These are phyloP conservation scores for Fusarium mundagurra DNA, from an alignment of 2,329 filamentous ascomycete genomes.

Conservation along the genomic window DNA sequence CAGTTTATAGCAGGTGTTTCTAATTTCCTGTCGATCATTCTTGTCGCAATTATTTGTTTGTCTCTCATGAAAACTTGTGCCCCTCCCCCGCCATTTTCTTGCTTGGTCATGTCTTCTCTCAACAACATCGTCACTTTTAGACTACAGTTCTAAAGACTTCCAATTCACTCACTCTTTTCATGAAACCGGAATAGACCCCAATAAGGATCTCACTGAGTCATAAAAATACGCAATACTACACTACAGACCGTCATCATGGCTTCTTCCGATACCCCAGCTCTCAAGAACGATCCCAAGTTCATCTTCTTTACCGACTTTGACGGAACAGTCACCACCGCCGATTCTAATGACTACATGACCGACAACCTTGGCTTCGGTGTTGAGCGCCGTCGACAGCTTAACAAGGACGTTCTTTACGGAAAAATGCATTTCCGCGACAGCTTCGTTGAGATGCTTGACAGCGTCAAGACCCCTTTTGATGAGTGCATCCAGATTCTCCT, in stretches of 20 bases:
- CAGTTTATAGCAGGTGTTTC: slow-evolving; percentile 22
- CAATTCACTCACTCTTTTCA: neutral
- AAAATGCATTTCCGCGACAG: slow-evolving; percentile 81
- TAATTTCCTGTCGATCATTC: slow-evolving; percentile 26
- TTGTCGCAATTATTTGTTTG: slow-evolving; percentile 19
- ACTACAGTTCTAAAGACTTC: neutral
- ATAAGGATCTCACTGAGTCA: neutral
- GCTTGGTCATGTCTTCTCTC: slow-evolving; percentile 29
- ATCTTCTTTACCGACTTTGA: slow-evolving; percentile 99
- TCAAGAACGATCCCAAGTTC: slow-evolving; percentile 79
- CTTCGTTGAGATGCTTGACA: slow-evolving; percentile 93
- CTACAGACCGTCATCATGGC: slow-evolving; percentile 50
- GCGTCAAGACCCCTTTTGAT: slow-evolving; percentile 80
- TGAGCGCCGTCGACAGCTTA: slow-evolving; percentile 75
- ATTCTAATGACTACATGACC: slow-evolving; percentile 78
- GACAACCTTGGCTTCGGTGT: slow-evolving; percentile 90
- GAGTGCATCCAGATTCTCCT: slow-evolving; percentile 83
- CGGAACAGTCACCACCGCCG: slow-evolving; percentile 85
- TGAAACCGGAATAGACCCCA: neutral
- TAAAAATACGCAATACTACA: neutral
- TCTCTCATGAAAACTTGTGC: slow-evolving; percentile 37
- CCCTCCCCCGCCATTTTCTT: slow-evolving; percentile 42
- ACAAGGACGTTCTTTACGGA: slow-evolving; percentile 79
- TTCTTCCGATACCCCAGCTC: slow-evolving; percentile 63
- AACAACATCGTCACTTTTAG: slow-evolving; percentile 5